Base-by-base conservation (phyloP, 2,329 filamentous ascomycete species). In the Trichothecium sympodiale region DNA sequence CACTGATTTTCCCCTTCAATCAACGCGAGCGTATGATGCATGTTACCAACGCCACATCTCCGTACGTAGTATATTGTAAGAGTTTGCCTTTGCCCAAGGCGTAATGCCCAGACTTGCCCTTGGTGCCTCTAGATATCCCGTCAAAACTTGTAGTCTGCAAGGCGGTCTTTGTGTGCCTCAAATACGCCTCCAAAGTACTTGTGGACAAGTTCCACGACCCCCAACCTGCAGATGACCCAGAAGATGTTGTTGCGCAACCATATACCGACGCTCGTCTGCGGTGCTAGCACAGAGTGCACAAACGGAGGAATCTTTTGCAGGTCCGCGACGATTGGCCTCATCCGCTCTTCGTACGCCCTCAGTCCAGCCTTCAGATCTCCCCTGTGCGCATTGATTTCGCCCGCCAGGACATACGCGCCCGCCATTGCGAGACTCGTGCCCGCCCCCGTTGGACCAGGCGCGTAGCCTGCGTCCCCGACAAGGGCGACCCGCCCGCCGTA, bases 371-470 rank as follows among this genome's bases (percentile, higher is more conserved):
- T 12, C 2, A 60, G 33, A 26, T 57, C 44, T 15, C 41, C 39
- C 0, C 44, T 41, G 15, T 49, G 46, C 32, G 41, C 43, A 4
- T 34, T 34, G 4, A 69, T 49, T 32, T 67, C 65, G 2, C 69
- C 67, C 0, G 68, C 69, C 3, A 75, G 51, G 1, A 70, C 51
- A 43, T 74, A 74, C 2, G 65, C 70, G 1, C 62, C 61, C 1
- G 61, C 45, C 10, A 73, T 46, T 2, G 63, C 62, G 3, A 60
- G 46, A 3, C 56, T 61, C 3, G 65, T 69, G 5, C 68, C 67
- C 47, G 62, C 57, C 1, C 69, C 69, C 0, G 62, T 64, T 1
- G 62, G 43, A 4, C 60, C 60, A 3, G 54, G 60, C 1, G 64
- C 65, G 28, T 61, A 64, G 1, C 54, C 68, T 5, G 71, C 65